Evolutionary conservation across 2,329 filamentous ascomycete species (phyloP).

Genomic region (Acarospora socialis): DNA sequence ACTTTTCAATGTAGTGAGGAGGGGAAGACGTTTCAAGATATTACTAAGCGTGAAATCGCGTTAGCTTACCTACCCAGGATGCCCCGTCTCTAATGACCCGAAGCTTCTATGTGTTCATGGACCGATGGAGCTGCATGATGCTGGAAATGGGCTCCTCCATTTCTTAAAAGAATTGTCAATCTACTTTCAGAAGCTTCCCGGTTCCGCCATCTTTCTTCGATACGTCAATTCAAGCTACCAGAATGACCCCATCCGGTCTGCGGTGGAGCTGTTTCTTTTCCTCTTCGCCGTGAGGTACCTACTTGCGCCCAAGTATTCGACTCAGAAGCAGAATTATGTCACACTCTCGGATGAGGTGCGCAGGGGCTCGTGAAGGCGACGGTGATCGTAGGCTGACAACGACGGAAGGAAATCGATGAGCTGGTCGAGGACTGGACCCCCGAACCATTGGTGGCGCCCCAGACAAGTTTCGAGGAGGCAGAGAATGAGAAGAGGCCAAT

Average conservation of each 20-base stretch:
- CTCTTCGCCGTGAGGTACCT: conserved; percentile 93
- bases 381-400: conserved; percentile 2
- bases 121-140: conserved; percentile 43
- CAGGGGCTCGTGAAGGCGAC: conserved; percentile 4
- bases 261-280: conserved; percentile 83
- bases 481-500: conserved; percentile 77
- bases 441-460: conserved; percentile 68
- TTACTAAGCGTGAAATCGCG: too few species aligned
- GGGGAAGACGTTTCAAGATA: too few species aligned
- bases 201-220: conserved; percentile 82
- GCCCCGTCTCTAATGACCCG: too few species aligned
- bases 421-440: conserved; percentile 93
- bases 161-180: conserved; percentile 42
- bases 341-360: conserved; percentile 66
- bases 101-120: conserved; percentile 5
- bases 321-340: conserved; percentile 77
- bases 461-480: conserved; percentile 59
- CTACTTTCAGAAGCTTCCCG: conserved; percentile 79
- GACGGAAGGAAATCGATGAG: conserved; percentile 71
- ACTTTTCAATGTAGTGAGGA: too few species aligned
- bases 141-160: conserved; percentile 38
- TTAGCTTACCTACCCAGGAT: too few species aligned
- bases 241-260: conserved; percentile 85
- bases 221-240: conserved; percentile 98
- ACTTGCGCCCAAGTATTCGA: conserved; percentile 81